Conservation (phyloP, 2,329 filamentous ascomycete genomes). For the Colletotrichum karsti region DNA sequence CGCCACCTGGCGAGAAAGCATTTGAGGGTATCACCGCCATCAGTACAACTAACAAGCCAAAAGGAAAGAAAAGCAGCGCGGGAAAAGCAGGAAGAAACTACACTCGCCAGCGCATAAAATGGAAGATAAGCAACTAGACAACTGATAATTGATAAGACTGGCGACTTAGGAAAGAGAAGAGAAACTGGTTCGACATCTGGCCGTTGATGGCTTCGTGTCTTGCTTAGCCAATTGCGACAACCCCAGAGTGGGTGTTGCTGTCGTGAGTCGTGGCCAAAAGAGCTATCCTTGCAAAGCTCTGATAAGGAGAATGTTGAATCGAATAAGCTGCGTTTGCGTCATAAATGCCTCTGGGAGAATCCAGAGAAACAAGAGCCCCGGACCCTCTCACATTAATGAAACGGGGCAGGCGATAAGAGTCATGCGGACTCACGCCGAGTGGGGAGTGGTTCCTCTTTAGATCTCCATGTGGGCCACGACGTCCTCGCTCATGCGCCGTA, state of each 20-base stretch:
- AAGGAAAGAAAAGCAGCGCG: neutral
- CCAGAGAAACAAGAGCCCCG: slow-evolving; percentile 11
- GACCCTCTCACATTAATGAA: slow-evolving; percentile 11
- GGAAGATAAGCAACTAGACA: neutral
- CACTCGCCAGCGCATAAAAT: slow-evolving; percentile 12
- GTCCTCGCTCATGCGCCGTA: slow-evolving; percentile 70
- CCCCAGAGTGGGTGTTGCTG: neutral
- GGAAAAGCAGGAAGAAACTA: neutral
- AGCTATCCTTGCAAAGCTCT: slow-evolving; percentile 11
- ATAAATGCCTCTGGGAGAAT: slow-evolving; percentile 10
- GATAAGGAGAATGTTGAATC: slow-evolving; percentile 25
- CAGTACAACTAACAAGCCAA: neutral
- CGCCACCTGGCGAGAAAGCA: slow-evolving; percentile 29
- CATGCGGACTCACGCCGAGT: slow-evolving; percentile 8
- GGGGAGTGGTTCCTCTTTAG: slow-evolving; percentile 41
- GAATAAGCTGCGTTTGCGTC: slow-evolving; percentile 16
- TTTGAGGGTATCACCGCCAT: slow-evolving; percentile 24
- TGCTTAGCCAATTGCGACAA: neutral
- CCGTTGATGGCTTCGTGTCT: slow-evolving; percentile 13
- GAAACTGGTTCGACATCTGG: neutral
- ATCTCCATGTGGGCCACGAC: slow-evolving; percentile 71
- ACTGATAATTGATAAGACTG: neutral
- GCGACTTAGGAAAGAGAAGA: neutral
- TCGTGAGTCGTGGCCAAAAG: slow-evolving; percentile 8
- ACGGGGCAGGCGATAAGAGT: slow-evolving; percentile 15